Evolutionary conservation across 768 basidiomycete genomes (phyloP), one percentile per base, ranked within the genome.

Genomic region (Naganishia antarctica): DNA sequence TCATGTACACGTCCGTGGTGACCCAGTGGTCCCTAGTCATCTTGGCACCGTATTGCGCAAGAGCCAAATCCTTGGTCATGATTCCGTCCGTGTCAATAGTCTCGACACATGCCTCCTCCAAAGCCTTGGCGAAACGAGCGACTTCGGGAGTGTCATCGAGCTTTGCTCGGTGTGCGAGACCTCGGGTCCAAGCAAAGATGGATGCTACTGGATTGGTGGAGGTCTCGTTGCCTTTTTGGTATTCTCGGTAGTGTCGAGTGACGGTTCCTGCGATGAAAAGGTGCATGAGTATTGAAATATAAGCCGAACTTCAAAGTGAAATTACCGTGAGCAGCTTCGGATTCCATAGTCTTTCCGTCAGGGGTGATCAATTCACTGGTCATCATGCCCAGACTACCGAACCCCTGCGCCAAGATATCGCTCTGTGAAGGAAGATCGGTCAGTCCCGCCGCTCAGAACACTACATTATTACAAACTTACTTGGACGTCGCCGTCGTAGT

Each of bases 141-240:
- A 99, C 84, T 34, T 81, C 81, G 23, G 84, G 84, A 75, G 94
- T 98, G 43, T 80, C 81, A 74, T 99, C 94, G 32, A 97, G 82
- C 81, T 90, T 91, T 68, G 92, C 93, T 69, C 92, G 87, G 80
- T 91, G 91, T 60, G 90, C 80, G 44, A 99, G 83, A 0, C 94
- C 94, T 48, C 96, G 86, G 16, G 94, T 98, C 94, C 94, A 99
- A 8, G 94, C 94, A 72, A 93, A 98, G 81, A 99, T 97, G 63
- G 89, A 91, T 47, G 94, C 94, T 70, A 98, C 92, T 43, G 94
- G 93, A 84, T 99, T 99, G 49, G 94, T 99, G 63, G 90, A 92
- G 12, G 94, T 98, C 81, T 98, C 96, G 65, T 87, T 86, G 57
- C 94, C 94, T 82, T 97, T 94, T 79, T 98, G 94, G 76, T 85